phyloP scores from a whole-genome alignment of 164 flowering plant species.

The Cinnamomum micranthum region DNA sequence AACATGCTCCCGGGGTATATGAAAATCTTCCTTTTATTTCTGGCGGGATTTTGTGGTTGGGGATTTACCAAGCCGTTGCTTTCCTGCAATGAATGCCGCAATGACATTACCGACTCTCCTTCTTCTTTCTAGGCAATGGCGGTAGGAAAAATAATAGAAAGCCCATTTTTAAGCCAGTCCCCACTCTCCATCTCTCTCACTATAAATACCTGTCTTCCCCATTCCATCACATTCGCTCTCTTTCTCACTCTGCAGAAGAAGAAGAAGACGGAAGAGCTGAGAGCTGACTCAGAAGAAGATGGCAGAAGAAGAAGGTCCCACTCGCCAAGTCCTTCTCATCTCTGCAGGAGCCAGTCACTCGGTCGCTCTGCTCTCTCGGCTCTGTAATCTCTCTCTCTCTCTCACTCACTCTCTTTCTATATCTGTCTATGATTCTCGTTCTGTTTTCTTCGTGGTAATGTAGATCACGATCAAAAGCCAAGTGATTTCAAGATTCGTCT shows the following conservation, averaged over 20 bases:
- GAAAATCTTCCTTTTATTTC: no score
- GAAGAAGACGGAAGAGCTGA: neutral
- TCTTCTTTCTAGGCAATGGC: neutral
- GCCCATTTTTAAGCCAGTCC: neutral
- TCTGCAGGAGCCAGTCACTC: constrained; percentile 99
- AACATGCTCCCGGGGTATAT: no score
- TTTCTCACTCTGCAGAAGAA: neutral
- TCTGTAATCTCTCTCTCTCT: neutral
- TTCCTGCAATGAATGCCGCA: neutral
- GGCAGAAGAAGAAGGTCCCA: constrained; percentile 13
- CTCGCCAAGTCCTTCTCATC: constrained; percentile 56
- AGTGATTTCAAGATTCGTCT: no score
- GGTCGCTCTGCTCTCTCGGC: constrained; percentile 53
- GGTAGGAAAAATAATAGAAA: no score
- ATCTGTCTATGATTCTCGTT: neutral
- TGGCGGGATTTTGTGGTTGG: neutral
- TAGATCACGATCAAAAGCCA: no score
- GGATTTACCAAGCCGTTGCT: neutral
- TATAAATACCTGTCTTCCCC: neutral
- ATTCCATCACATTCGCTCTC: neutral
- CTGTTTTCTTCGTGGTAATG: no score
- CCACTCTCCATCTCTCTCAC: neutral
- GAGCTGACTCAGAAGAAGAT: neutral
- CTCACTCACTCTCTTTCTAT: no score
- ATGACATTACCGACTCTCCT: neutral